Percentiles rank a stretch among this genome's conserved stretches.
Conservation (phyloP, 306 rosid species). For the Senna siamea region DNA sequence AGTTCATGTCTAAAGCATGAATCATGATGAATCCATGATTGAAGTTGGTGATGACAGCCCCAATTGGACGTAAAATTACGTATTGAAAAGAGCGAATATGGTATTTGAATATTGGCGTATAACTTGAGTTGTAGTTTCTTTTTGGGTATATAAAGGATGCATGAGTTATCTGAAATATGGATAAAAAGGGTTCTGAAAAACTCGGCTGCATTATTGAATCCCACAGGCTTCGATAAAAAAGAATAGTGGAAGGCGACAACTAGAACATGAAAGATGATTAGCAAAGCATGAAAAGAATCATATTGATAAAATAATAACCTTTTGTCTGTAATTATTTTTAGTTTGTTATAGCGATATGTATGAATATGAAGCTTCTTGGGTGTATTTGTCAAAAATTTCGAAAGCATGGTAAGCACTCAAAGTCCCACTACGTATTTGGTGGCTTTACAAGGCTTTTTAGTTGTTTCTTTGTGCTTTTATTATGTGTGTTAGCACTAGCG, state of each 20-base stretch:
- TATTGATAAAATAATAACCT: neutral
- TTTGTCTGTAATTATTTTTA: neutral
- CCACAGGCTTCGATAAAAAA: no score
- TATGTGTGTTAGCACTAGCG: constrained; percentile 44
- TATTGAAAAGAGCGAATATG: neutral
- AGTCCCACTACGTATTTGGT: constrained; percentile 38
- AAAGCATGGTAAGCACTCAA: constrained; percentile 35
- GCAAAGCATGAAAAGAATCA: neutral
- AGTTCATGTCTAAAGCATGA: constrained; percentile 28
- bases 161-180: constrained; percentile 11
- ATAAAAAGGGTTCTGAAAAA: constrained; percentile 26
- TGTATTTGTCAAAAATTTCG: constrained; percentile 1
- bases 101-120: neutral
- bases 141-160: neutral
- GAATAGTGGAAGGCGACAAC: no score
- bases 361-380: constrained; percentile 13
- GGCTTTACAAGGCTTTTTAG: constrained; percentile 9
- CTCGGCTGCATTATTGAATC: constrained; percentile 31
- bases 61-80: neutral
- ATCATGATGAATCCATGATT: constrained; percentile 3
- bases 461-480: constrained; percentile 42
- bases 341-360: constrained; percentile 16
- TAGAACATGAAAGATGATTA: constrained; percentile 39
- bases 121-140: neutral
- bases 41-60: neutral